Conservation (phyloP, 352 stramenopile genomes). For the Pilasporangium apinafurcum region DNA sequence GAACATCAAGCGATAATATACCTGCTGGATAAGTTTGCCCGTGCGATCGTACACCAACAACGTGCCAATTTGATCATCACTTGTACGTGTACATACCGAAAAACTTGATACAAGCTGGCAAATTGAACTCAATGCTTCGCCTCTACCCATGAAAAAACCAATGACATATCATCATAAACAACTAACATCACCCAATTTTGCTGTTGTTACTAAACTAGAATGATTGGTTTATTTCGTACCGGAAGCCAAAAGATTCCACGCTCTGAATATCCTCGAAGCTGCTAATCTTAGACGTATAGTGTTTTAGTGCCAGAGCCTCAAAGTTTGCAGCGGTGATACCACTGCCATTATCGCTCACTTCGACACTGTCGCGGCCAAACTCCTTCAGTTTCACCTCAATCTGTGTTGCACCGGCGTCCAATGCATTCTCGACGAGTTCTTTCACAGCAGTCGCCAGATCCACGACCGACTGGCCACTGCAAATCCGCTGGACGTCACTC, state of each 20-base stretch:
- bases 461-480: conserved; percentile 92
- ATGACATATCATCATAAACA: neutral
- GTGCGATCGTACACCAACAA: conserved; percentile 80
- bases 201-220: neutral
- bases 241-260: conserved; percentile 91
- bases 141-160: conserved; percentile 22
- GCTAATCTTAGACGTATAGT: conserved; percentile 96
- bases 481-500: conserved; percentile 60
- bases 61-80: conserved; percentile 63
- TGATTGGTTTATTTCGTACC: conserved; percentile 17
- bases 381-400: conserved; percentile 90
- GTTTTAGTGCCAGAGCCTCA: conserved; percentile 80
- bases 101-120: conserved; percentile 87
- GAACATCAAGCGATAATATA: neutral
- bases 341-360: conserved; percentile 94
- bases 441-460: conserved; percentile 95
- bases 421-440: conserved; percentile 95
- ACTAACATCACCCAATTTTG: neutral
- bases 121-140: conserved; percentile 95
- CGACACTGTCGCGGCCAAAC: conserved; percentile 88
- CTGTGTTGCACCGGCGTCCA: conserved; percentile 59
- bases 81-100: conserved; percentile 84
- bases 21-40: conserved; percentile 49
- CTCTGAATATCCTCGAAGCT: conserved; percentile 92
- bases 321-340: conserved; percentile 83